Percentiles rank a stretch among this genome's conserved stretches.
Evolutionary conservation across 305 asterid genomes (phyloP).

Genomic region (Ruellia speciosa): DNA sequence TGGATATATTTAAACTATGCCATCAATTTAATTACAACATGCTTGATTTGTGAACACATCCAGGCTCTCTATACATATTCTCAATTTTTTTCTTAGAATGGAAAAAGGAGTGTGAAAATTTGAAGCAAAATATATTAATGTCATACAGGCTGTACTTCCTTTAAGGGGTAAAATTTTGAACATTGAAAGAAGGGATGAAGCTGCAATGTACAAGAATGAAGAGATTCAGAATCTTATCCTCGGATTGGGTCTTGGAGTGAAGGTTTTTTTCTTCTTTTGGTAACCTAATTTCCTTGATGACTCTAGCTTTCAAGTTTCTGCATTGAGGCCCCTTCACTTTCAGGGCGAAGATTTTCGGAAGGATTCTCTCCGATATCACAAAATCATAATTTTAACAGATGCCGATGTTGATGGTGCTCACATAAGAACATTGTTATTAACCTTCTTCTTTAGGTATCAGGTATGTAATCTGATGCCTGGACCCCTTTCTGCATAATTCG

Average conservation of each 20-base stretch:
- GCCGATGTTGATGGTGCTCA: slow-evolving; percentile 99
- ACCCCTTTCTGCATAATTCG: slow-evolving; percentile 2
- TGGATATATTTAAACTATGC: too few species aligned
- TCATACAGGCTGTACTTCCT: slow-evolving; percentile 89
- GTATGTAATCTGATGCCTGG: slow-evolving; percentile 31
- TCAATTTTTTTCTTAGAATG: neutral
- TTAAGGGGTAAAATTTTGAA: slow-evolving; percentile 94
- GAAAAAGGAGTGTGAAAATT: neutral
- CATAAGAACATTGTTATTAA: slow-evolving; percentile 77
- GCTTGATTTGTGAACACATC: too few species aligned
- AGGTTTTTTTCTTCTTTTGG: slow-evolving; percentile 38
- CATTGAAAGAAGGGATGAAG: slow-evolving; percentile 91
- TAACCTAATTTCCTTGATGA: slow-evolving; percentile 10
- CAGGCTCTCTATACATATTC: neutral
- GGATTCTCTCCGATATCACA: slow-evolving; percentile 93
- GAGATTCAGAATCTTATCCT: slow-evolving; percentile 98
- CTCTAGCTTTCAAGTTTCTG: slow-evolving; percentile 18
- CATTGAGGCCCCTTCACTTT: slow-evolving; percentile 9
- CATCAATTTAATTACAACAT: too few species aligned
- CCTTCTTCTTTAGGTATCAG: slow-evolving; percentile 95
- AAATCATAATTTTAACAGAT: slow-evolving; percentile 88
- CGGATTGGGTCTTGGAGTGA: slow-evolving; percentile 93
- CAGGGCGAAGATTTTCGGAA: slow-evolving; percentile 94
- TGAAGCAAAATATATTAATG: slow-evolving; percentile 21
- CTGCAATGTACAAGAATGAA: slow-evolving; percentile 94